phyloP scores from a whole-genome alignment of 176 grass and related monocot genomes.

The Ananas comosus region DNA sequence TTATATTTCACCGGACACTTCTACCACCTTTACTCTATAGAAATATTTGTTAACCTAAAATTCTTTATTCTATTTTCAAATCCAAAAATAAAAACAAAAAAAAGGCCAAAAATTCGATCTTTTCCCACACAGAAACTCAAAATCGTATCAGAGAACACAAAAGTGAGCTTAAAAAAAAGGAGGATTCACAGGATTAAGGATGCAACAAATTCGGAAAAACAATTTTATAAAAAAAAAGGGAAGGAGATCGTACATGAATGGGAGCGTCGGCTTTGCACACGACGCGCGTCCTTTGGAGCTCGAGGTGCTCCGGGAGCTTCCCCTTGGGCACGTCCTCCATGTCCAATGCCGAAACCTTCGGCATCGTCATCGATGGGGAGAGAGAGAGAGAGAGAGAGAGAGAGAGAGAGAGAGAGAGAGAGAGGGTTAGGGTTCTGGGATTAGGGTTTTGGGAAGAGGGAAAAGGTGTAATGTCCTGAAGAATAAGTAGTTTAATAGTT shows the following conservation, averaged over 20 bases:
- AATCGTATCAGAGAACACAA: neutral
- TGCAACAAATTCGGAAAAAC: neutral
- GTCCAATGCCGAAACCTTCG: constrained; percentile 31
- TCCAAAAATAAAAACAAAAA: neutral
- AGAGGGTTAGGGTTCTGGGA: neutral
- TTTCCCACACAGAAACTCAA: neutral
- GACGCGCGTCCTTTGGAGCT: constrained; percentile 65
- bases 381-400: neutral
- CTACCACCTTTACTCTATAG: neutral
- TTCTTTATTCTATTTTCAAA: neutral
- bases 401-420: no score
- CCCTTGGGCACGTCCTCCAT: constrained; percentile 32
- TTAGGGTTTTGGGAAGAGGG: neutral
- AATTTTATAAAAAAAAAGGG: neutral
- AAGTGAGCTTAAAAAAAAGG: neutral
- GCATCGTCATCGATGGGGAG: constrained; percentile 38
- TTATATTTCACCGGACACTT: no score
- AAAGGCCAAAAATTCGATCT: neutral
- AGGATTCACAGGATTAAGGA: neutral
- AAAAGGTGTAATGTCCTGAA: no score
- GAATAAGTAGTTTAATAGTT: no score
- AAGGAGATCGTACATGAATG: constrained; percentile 37
- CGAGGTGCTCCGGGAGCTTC: constrained; percentile 67
- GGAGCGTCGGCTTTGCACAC: constrained; percentile 69
- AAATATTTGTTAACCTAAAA: neutral